Evolutionary conservation across 768 basidiomycete species (phyloP).

Genomic region (Mycena kentingensis): DNA sequence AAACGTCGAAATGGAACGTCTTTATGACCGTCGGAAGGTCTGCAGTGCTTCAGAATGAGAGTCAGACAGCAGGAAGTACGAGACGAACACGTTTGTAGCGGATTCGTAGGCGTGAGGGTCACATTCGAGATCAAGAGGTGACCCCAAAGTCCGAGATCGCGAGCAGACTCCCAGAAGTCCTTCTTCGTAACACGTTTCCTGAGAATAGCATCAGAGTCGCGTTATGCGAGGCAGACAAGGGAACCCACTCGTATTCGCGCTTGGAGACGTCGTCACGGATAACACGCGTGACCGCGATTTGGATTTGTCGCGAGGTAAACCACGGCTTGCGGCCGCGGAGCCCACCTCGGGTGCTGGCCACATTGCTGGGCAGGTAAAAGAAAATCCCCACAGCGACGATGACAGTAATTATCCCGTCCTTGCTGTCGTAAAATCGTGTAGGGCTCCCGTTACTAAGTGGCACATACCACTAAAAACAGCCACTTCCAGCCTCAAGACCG

Average conservation of each 20-base stretch:
- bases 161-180: conserved; percentile 39
- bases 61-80: neutral
- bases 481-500: conserved; percentile 44
- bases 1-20: conserved; percentile 39
- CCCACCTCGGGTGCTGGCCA: conserved; percentile 32
- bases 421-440: neutral
- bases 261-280: conserved; percentile 42
- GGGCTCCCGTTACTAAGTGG: no score
- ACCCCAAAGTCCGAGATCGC: conserved; percentile 39
- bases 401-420: conserved; percentile 41
- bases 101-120: conserved; percentile 39
- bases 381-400: conserved; percentile 36
- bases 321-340: conserved; percentile 37
- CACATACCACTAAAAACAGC: conserved; percentile 36
- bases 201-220: no score
- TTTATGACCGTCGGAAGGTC: conserved; percentile 44
- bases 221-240: no score
- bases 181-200: conserved; percentile 37
- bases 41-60: conserved; percentile 10
- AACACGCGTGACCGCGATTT: conserved; percentile 39
- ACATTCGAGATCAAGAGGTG: conserved; percentile 40
- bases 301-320: conserved; percentile 37
- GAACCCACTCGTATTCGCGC: conserved; percentile 37
- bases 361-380: conserved; percentile 39
- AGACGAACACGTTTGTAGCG: conserved; percentile 37